Evolutionary conservation across 208 protist genomes (phyloP).

Genomic region (Wallacemonas sp.): DNA sequence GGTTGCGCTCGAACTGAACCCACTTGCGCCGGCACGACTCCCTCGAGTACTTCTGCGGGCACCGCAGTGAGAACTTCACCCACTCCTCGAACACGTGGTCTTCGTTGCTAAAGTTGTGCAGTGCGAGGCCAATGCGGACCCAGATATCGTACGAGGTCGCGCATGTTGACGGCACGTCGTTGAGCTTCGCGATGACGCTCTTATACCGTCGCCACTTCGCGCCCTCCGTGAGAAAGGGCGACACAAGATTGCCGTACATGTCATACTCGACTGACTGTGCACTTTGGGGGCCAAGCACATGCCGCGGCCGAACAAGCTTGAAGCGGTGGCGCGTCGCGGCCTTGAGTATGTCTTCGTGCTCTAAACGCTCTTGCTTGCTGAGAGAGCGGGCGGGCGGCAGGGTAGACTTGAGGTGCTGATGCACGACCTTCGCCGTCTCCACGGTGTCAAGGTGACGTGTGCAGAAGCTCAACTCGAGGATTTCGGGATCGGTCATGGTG

Average conservation of each 20-base stretch:
- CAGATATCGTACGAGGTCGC: conserved; percentile 78
- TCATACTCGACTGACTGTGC: conserved; percentile 64
- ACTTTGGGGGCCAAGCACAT: conserved; percentile 51
- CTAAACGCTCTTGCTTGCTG: neutral
- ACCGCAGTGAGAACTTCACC: conserved; percentile 78
- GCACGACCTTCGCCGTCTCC: conserved; percentile 18
- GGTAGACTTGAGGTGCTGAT: conserved; percentile 13
- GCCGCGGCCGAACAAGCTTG: conserved; percentile 44
- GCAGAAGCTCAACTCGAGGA: conserved; percentile 68
- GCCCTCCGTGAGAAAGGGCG: conserved; percentile 61
- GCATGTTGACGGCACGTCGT: conserved; percentile 41
- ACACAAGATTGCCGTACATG: conserved; percentile 76
- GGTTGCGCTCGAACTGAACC: conserved; percentile 83
- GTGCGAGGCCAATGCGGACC: conserved; percentile 78
- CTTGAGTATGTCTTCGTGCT: conserved; percentile 16
- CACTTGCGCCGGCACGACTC: conserved; percentile 78
- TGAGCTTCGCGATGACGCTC: conserved; percentile 53
- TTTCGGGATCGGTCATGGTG: conserved; percentile 62
- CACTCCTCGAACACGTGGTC: conserved; percentile 86
- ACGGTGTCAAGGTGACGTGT: conserved; percentile 40
- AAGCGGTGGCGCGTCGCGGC: conserved; percentile 32
- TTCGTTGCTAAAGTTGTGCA: conserved; percentile 89
- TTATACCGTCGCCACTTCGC: conserved; percentile 78
- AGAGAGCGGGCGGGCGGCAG: neutral
- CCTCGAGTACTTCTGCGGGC: conserved; percentile 76